Conservation (phyloP, 805 yeast genomes). For the Yueomyces sp. region DNA sequence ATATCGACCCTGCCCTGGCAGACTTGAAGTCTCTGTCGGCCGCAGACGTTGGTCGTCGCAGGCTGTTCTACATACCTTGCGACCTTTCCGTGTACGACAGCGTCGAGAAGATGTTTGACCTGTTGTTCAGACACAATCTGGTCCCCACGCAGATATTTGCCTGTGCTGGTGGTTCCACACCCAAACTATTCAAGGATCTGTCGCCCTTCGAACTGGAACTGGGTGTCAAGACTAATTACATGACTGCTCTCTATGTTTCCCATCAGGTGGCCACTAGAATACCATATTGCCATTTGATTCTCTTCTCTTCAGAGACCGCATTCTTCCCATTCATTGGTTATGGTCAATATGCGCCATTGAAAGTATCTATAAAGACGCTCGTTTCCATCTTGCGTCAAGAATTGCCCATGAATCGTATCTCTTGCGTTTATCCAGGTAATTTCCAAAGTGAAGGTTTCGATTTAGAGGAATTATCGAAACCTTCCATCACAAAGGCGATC, state of each 20-base stretch:
- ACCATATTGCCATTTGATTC: slow-evolving; percentile 39
- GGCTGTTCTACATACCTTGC: slow-evolving; percentile 36
- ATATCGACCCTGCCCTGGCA: not conserved
- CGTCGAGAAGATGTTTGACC: slow-evolving; percentile 25
- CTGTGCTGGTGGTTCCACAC: slow-evolving; percentile 80
- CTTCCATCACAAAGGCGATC: slow-evolving; percentile 63
- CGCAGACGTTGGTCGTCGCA: slow-evolving; percentile 10
- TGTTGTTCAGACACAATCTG: slow-evolving; percentile 14
- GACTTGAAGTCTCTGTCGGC: not conserved
- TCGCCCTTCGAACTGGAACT: slow-evolving; percentile 40
- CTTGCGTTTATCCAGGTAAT: slow-evolving; percentile 78
- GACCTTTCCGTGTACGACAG: slow-evolving; percentile 49
- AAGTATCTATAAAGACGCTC: slow-evolving; percentile 67
- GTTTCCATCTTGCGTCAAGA: slow-evolving; percentile 78
- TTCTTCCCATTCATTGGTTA: slow-evolving; percentile 87
- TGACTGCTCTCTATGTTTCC: slow-evolving; percentile 54
- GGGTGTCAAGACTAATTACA: slow-evolving; percentile 61
- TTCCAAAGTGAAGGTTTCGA: slow-evolving; percentile 78
- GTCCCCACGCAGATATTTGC: slow-evolving; percentile 64
- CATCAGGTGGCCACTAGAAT: slow-evolving; percentile 42
- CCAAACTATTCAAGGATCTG: slow-evolving; percentile 64
- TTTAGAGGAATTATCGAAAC: slow-evolving; percentile 75
- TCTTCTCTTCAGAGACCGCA: slow-evolving; percentile 66
- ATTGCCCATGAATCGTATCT: slow-evolving; percentile 55
- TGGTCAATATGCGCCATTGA: slow-evolving; percentile 78